Base-by-base conservation (phyloP, 768 basidiomycete species). In the Lactarius vividus region DNA sequence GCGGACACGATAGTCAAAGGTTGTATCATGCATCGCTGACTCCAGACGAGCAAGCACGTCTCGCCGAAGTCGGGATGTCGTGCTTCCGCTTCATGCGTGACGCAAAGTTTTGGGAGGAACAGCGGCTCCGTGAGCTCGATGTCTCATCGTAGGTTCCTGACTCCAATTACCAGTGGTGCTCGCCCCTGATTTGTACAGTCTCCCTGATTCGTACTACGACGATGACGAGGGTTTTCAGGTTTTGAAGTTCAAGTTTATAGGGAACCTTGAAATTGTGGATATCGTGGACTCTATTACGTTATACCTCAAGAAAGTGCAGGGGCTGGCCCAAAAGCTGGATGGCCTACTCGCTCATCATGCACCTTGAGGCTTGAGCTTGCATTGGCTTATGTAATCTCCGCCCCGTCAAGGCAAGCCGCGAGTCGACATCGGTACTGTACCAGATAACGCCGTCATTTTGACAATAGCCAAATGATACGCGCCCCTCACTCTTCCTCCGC, bases 71-170 rank as follows among this genome's bases (percentile, higher is more conserved):
- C 23, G 64, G 55, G 39, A 29, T 62, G 57, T 62, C 64, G 11
- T 69, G 65, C 59, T 66, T 67, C 31, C 59, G 53, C 26, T 69
- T 69, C 26, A 56, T 69, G 60, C 35, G 8, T 0, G 61, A 69
- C 10, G 61, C 67, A 9, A 67, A 67, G 31, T 31, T 59, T 26
- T 69, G 67, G 67, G 67, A 69, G 26, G 65, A 67, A 29, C 31
- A 9, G 40, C 39, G 57, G 9, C 58, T 63, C 53, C 56, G 57
- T 28, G 44, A 61, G 28, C 66, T 59, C 37, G 31, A 31, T 3
- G 57, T 55, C 23, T 23, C 65, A 20, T 11, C 46, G 66, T 67
- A 31, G 1, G 66, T 55, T n/a, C 11, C 23, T 37, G 9, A 3
- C 23, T 4, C 10, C 16, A 15, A 6, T 33, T 33, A 33, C 31